A percentile compares a stretch with the other conserved stretches of the same genome.
phyloP scores from a whole-genome alignment of 2,329 filamentous ascomycete species.

The Scytalidium sp. region DNA sequence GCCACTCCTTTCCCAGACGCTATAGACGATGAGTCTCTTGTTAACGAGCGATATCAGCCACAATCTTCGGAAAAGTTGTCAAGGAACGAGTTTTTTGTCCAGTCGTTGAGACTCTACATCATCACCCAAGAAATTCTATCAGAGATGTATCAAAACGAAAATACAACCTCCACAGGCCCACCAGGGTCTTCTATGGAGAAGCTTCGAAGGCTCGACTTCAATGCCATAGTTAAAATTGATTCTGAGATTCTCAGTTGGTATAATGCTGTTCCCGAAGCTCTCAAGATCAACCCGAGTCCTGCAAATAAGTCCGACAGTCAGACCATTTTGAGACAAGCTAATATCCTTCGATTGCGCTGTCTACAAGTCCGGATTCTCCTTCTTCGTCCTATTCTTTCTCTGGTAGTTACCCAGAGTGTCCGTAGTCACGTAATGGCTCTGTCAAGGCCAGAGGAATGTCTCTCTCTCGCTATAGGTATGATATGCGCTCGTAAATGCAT shows the following conservation, averaged over 20 bases:
- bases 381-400: not conserved
- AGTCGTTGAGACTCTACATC: not conserved
- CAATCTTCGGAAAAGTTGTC: slow-evolving; percentile 20
- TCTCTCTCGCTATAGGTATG: not conserved
- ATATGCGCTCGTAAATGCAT: not conserved
- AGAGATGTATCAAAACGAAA: not conserved
- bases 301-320: not conserved
- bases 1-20: slow-evolving; percentile 13
- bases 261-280: not conserved
- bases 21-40: slow-evolving; percentile 30
- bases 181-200: not conserved
- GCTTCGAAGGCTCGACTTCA: not conserved
- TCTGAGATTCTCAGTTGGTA: not conserved
- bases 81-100: not conserved
- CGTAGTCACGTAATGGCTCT: not conserved
- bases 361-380: not conserved
- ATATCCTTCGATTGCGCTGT: not conserved
- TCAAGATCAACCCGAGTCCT: not conserved
- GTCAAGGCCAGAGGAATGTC: not conserved
- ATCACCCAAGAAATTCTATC: not conserved
- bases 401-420: not conserved
- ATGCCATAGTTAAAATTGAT: not conserved
- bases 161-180: not conserved
- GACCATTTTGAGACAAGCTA: not conserved
- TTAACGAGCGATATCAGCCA: not conserved